These are phyloP conservation scores for Penicillium fuscoglaucum DNA, from an alignment of 2,329 filamentous ascomycete genomes.

Conservation along the genomic window DNA sequence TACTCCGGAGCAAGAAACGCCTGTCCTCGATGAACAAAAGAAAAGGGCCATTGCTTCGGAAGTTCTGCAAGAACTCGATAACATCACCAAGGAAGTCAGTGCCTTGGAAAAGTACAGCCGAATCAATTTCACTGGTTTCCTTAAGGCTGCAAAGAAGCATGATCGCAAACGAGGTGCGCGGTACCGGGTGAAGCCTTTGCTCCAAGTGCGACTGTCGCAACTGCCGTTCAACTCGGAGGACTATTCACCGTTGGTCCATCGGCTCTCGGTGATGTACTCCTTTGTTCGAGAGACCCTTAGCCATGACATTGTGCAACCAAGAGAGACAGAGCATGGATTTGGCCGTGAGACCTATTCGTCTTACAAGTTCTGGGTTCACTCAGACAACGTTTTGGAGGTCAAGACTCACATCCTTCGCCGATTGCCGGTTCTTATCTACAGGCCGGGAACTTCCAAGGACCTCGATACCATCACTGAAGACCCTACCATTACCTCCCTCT, in stretches of 20 bases:
- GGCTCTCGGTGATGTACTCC: slow-evolving; percentile 90
- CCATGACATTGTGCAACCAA: slow-evolving; percentile 52
- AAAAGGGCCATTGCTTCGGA: slow-evolving; percentile 61
- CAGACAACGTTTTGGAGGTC: slow-evolving; percentile 92
- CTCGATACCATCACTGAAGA: slow-evolving; percentile 75
- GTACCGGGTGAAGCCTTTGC: slow-evolving; percentile 86
- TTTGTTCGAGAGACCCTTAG: slow-evolving; percentile 79
- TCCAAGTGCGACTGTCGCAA: slow-evolving; percentile 84
- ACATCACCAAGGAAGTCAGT: slow-evolving; percentile 84
- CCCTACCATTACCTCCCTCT: slow-evolving; percentile 90
- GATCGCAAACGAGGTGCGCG: slow-evolving; percentile 84
- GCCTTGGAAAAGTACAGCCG: slow-evolving; percentile 93
- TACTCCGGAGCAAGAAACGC: slow-evolving; percentile 36
- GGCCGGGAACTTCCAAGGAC: slow-evolving; percentile 78
- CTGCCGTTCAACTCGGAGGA: slow-evolving; percentile 94
- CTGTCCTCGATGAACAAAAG: slow-evolving; percentile 43
- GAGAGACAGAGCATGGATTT: slow-evolving; percentile 49
- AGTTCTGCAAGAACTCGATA: slow-evolving; percentile 77
- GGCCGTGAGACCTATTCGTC: slow-evolving; percentile 72
- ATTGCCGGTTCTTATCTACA: slow-evolving; percentile 89
- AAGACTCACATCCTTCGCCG: slow-evolving; percentile 93
- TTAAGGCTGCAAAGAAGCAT: slow-evolving; percentile 99
- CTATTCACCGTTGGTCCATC: slow-evolving; percentile 85
- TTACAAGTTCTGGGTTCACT: slow-evolving; percentile 96
- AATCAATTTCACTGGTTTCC: slow-evolving; percentile 95